Percentiles rank a stretch among this genome's conserved stretches.
These are phyloP conservation scores for Hymenoscyphus albidus DNA, from an alignment of 2,329 filamentous ascomycete species.

Conservation along the genomic window DNA sequence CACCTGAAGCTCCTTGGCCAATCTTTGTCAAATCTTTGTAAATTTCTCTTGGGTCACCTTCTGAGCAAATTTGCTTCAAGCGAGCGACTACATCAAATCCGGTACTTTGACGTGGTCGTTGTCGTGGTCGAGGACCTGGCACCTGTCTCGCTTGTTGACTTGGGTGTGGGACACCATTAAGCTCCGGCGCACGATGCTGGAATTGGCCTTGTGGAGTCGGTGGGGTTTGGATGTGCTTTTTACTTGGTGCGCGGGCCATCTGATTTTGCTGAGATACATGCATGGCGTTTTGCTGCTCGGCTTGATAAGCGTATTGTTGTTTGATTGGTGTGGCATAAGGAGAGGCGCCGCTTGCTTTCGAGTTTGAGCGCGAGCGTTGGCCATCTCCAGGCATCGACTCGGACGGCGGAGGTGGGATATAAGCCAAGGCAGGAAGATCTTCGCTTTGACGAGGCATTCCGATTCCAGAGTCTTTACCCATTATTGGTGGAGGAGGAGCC, in stretches of 20 bases:
- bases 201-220: slow-evolving; percentile 52
- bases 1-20: slow-evolving; percentile 93
- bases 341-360: slow-evolving; percentile 53
- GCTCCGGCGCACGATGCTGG: slow-evolving; percentile 36
- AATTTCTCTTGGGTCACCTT: slow-evolving; percentile 81
- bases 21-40: slow-evolving; percentile 92
- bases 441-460: slow-evolving; percentile 54
- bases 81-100: slow-evolving; percentile 77
- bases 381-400: slow-evolving; percentile 54
- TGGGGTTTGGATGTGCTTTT: slow-evolving; percentile 51
- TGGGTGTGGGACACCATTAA: slow-evolving; percentile 38
- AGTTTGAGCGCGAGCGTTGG: slow-evolving; percentile 67
- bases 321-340: slow-evolving; percentile 27
- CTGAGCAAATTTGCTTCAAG: slow-evolving; percentile 83
- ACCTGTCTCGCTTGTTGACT: slow-evolving; percentile 37
- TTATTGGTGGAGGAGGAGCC: slow-evolving; percentile 53
- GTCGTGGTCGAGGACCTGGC: slow-evolving; percentile 64
- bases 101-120: slow-evolving; percentile 74
- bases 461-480: slow-evolving; percentile 60
- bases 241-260: slow-evolving; percentile 69
- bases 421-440: slow-evolving; percentile 42
- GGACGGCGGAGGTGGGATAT: slow-evolving; percentile 29
- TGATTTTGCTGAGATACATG: slow-evolving; percentile 63
- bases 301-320: slow-evolving; percentile 48
- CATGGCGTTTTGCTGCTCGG: slow-evolving; percentile 80